These are phyloP conservation scores for Pseudocercospora fuligena DNA, from an alignment of 2,329 filamentous ascomycete species.

Conservation along the genomic window DNA sequence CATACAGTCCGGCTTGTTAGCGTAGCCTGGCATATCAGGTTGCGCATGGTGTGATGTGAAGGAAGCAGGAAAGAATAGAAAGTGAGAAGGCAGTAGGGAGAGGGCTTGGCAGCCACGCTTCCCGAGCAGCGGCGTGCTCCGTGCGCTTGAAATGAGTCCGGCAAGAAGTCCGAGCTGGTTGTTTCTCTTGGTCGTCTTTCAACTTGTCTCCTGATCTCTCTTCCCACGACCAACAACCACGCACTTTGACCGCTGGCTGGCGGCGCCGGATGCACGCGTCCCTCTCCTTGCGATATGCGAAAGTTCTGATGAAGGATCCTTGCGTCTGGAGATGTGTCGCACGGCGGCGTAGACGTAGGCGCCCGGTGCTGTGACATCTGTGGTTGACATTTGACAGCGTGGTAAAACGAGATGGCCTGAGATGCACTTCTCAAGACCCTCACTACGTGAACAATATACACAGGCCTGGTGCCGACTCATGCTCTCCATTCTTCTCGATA, in stretches of 20 bases:
- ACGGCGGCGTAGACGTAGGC: neutral
- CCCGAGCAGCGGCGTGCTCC: neutral
- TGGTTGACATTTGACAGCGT: neutral
- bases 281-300: neutral
- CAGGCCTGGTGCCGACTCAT: neutral
- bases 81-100: neutral
- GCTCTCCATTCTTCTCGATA: neutral
- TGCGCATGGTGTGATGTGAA: slow-evolving; percentile 4
- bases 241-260: neutral
- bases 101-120: neutral
- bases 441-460: neutral
- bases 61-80: neutral
- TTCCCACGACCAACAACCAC: neutral
- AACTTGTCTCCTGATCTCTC: slow-evolving; percentile 10
- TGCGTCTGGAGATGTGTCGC: slow-evolving; percentile 1
- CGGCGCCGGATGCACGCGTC: neutral
- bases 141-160: neutral
- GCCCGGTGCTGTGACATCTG: neutral
- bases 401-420: neutral
- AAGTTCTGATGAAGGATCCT: neutral
- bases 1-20: neutral
- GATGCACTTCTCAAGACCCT: neutral
- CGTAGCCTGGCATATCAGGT: slow-evolving; percentile 4
- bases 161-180: neutral
- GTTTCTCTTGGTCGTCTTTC: neutral